Evolutionary conservation across 352 stramenopile genomes (phyloP), one percentile per base, ranked within the genome.

Genomic region (Globisporangium barbulae): DNA sequence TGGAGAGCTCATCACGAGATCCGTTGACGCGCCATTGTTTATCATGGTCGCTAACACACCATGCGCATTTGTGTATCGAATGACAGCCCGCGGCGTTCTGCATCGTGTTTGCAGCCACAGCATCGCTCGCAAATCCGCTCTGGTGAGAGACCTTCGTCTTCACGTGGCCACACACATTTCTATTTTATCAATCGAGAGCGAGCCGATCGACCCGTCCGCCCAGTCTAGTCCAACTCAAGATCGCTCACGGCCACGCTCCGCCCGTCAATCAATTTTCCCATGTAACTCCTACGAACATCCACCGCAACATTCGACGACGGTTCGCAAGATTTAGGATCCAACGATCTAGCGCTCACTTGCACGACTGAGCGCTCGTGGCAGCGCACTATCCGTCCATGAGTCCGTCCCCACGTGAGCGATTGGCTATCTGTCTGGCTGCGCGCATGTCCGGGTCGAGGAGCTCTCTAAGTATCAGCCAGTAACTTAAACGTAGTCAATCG

Each of bases 31-130:
- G 44, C 22, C 28, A 50, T 19, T 41, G 61, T 22, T 13, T 42
- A 39, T 60, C 45, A 19, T 68, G 25, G 5, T 37, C 31, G 31
- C 31, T 37, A 37, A 37, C 31, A 9, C 31, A 37, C 25, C 25
- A 42, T 13, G 3, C 12, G 35, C 8, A 42, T 42, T 57, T 68
- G 3, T 65, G 5, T 49, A 41, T 63, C 68, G 31, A 44, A 39
- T 22, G 56, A 21, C 65, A 94, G 79, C 82, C 85, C 31, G 75
- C 75, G 52, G 74, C 81, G 2, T 90, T 89, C 62, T 76, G 76
- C 6, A 81, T 90, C 33, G 85, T 89, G 41, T 88, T 91, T 75
- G 80, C 72, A 9, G 82, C 83, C 19, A 81, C 79, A 15, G 75
- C 78, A 13, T 71, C 68, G 9, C 70, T 83, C 54, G 70, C 76